These are phyloP conservation scores for Nicotiana paniculata DNA, from an alignment of 257 asterid genomes.

Conservation along the genomic window DNA sequence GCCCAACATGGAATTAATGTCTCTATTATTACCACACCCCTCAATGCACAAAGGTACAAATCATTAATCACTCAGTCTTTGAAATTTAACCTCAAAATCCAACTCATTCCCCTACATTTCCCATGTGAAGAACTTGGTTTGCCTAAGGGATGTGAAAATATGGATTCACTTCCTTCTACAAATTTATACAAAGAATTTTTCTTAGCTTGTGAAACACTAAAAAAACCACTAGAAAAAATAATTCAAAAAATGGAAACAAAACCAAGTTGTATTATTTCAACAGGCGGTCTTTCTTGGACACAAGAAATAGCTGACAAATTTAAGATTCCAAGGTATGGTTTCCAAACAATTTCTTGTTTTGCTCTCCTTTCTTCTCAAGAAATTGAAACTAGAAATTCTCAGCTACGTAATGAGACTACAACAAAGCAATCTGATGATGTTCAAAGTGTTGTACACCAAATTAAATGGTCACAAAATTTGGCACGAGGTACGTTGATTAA, in stretches of 20 bases:
- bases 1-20: conserved; percentile 33
- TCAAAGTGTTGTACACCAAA: conserved; percentile 7
- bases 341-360: conserved; percentile 56
- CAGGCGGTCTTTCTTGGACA: conserved; percentile 45
- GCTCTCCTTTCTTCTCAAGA: conserved; percentile 27
- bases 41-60: conserved; percentile 31
- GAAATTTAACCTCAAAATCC: conserved; percentile 22
- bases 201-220: conserved; percentile 25
- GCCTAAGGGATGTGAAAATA: conserved; percentile 57
- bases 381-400: conserved; percentile 25
- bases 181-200: conserved; percentile 21
- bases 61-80: conserved; percentile 13
- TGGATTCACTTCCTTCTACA: conserved; percentile 37
- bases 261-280: conserved; percentile 48
- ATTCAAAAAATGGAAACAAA: conserved; percentile 25
- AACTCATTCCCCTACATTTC: conserved; percentile 29
- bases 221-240: conserved; percentile 28
- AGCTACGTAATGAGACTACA: conserved; percentile 16
- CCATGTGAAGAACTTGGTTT: conserved; percentile 45
- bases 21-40: conserved; percentile 43
- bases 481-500: conserved; percentile 37
- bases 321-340: conserved; percentile 37
- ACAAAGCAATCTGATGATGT: conserved; percentile 1
- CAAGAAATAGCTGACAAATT: conserved; percentile 26
- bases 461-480: conserved; percentile 1